Evolutionary conservation across 768 basidiomycete genomes (phyloP).

Genomic region (Dictyophora rubrovolvata): DNA sequence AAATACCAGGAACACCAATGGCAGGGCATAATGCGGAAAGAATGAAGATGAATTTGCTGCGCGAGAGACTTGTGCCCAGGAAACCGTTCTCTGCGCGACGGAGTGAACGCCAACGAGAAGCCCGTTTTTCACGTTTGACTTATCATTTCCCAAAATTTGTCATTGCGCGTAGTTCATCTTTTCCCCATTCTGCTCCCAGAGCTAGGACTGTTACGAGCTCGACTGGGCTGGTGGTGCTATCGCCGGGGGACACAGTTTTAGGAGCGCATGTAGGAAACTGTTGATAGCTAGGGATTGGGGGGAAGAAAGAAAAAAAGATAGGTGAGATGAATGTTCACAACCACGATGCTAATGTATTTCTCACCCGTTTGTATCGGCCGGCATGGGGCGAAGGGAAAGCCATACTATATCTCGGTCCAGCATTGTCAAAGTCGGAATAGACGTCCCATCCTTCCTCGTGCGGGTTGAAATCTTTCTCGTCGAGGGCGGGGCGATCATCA

Average conservation of each 20-base stretch:
- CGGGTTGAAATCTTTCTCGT: constrained; percentile 19
- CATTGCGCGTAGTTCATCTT: constrained; percentile 66
- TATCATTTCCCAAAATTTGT: constrained; percentile 62
- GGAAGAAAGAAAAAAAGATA: background rate
- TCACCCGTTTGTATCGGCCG: background rate
- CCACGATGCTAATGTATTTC: background rate
- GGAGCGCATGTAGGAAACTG: constrained; percentile 11
- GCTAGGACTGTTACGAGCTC: constrained; percentile 91
- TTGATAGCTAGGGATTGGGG: background rate
- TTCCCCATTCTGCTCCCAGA: constrained; percentile 83
- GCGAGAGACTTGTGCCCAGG: constrained; percentile 71
- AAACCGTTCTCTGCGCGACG: constrained; percentile 70
- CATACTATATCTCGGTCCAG: constrained; percentile 66
- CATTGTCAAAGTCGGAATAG: constrained; percentile 83
- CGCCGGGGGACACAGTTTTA: constrained; percentile 23
- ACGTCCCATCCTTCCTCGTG: constrained; percentile 58
- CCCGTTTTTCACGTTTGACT: constrained; percentile 31
- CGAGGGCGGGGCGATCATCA: constrained; percentile 42
- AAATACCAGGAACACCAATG: constrained; percentile 51
- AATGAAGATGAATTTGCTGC: constrained; percentile 58
- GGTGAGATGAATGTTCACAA: background rate
- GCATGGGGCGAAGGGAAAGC: constrained; percentile 32
- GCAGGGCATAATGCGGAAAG: constrained; percentile 49
- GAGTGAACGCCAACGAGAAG: constrained; percentile 51
- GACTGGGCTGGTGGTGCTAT: constrained; percentile 35